Evolutionary conservation across 2,329 filamentous ascomycete genomes (phyloP).

Genomic region (Claviceps arundinis): DNA sequence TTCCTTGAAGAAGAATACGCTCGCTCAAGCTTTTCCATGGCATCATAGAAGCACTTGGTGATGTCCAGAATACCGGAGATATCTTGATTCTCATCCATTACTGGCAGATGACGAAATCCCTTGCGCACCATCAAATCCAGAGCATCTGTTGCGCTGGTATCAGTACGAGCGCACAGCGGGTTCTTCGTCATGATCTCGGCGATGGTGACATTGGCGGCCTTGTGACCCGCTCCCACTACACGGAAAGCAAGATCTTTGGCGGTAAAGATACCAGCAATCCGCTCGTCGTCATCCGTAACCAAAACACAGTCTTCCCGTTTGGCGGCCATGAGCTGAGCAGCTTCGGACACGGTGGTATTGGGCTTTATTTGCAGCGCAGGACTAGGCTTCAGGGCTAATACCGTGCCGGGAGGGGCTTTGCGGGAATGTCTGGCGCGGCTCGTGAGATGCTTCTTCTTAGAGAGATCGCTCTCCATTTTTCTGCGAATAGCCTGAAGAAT

Average conservation of each 20-base stretch:
- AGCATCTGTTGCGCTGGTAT: constrained; percentile 95
- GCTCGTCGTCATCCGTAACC: constrained; percentile 93
- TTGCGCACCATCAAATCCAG: constrained; percentile 97
- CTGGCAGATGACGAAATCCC: constrained; percentile 90
- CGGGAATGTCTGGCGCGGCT: constrained; percentile 70
- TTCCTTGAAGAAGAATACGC: constrained; percentile 97
- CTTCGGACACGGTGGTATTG: constrained; percentile 82
- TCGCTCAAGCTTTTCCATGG: constrained; percentile 98
- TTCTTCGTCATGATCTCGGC: constrained; percentile 99
- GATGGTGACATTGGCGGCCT: constrained; percentile 82
- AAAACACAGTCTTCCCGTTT: constrained; percentile 97
- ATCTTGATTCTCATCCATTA: constrained; percentile 99
- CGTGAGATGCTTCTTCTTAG: constrained; percentile 83
- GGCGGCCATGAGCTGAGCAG: constrained; percentile 95
- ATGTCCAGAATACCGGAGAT: constrained; percentile 97
- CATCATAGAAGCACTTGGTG: constrained; percentile 99
- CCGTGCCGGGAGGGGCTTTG: constrained; percentile 91
- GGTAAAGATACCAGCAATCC: constrained; percentile 97
- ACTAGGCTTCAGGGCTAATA: constrained; percentile 88
- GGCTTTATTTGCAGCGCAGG: constrained; percentile 97
- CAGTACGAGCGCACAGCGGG: constrained; percentile 88
- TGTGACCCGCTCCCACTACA: constrained; percentile 81
- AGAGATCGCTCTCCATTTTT: constrained; percentile 95
- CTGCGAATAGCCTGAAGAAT: constrained; percentile 70
- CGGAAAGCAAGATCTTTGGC: constrained; percentile 97